Evolutionary conservation across 1,139 yeast species (phyloP).

Genomic region (Candida dubliniensis): DNA sequence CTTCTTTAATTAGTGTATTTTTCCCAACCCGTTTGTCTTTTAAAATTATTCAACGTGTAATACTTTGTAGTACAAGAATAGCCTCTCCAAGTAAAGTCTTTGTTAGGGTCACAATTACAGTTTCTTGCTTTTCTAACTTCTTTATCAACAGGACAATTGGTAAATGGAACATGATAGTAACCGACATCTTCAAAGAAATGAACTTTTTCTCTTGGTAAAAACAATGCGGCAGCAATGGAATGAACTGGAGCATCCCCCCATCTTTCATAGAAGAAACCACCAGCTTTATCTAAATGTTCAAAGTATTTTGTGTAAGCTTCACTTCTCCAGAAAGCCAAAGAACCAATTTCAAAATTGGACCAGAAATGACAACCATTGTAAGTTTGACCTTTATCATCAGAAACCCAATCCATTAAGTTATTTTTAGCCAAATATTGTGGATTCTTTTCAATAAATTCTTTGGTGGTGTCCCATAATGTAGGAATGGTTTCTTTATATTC

Average conservation of each 20-base stretch:
- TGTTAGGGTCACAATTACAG: conserved; percentile 70
- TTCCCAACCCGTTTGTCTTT: conserved; percentile 80
- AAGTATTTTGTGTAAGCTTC: conserved; percentile 70
- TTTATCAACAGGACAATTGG: conserved; percentile 72
- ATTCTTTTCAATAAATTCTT: conserved; percentile 59
- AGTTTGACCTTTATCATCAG: conserved; percentile 64
- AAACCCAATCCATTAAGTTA: conserved; percentile 71
- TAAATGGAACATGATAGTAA: conserved; percentile 75
- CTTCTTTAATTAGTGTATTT: conserved; percentile 35
- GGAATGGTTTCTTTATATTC: conserved; percentile 81
- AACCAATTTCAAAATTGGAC: conserved; percentile 84
- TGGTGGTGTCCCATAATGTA: conserved; percentile 79
- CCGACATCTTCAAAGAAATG: conserved; percentile 86
- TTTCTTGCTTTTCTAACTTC: conserved; percentile 51
- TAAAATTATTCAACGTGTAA: conserved; percentile 59
- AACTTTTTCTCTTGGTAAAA: conserved; percentile 62
- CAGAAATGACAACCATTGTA: conserved; percentile 86
- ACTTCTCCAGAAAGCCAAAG: conserved; percentile 70
- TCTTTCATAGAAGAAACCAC: conserved; percentile 88
- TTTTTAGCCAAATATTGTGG: conserved; percentile 66
- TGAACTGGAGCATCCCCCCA: conserved; percentile 96
- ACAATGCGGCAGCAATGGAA: conserved; percentile 79
- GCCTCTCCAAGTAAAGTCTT: conserved; percentile 84
- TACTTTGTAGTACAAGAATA: conserved; percentile 82
- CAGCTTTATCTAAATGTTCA: conserved; percentile 69